Evolutionary conservation across 169 alveolate genomes (phyloP), one percentile per base, ranked within the genome.

Genomic region (Cryptosporidium baileyi): DNA sequence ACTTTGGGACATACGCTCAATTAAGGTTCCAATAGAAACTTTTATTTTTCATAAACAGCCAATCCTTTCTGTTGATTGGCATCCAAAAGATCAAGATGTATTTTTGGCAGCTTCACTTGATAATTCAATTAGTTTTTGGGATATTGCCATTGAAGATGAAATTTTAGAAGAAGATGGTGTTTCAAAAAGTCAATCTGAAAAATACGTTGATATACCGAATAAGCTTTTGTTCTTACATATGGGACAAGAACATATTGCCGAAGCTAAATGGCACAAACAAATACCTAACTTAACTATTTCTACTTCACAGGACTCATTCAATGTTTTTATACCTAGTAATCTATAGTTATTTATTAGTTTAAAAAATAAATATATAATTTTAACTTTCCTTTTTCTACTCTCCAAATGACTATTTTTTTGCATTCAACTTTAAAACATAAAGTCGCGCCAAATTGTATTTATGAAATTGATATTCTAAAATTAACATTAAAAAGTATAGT

Each of bases 211-310:
- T 22, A 30, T 57, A 6, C 85, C 85, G 11, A 54, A 74, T 6
- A 74, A 74, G 22, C 54, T 74, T 5, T 45, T 74, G 19, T 74
- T 74, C 40, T 41, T 74, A n/a, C 85, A 74, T 51, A 74, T 74
- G 85, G 85, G 85, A 6, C 85, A 74, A 30, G 67, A 74, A 5
- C 85, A 74, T n/a, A 74, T 74, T 54, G 85, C 85, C 7, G 85
- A 74, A 54, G 85, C 85, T 2, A 74, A 74, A 22, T 74, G 85
- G 85, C 85, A 74, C 60, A 57, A 57, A 26, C 85, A 74, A 57
- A 74, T 74, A 60, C 85, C 85, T 28, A 59, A 60, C 45, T 24
- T 74, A 22, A 26, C 67, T n/a, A 74, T 74, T 38, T 74, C 85
- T 11, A 74, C 85, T 54, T 67, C 85, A 22, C 85, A 74, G 28